These are phyloP conservation scores for Mikania micrantha DNA, from an alignment of 129 eudicot genomes.

Conservation along the genomic window DNA sequence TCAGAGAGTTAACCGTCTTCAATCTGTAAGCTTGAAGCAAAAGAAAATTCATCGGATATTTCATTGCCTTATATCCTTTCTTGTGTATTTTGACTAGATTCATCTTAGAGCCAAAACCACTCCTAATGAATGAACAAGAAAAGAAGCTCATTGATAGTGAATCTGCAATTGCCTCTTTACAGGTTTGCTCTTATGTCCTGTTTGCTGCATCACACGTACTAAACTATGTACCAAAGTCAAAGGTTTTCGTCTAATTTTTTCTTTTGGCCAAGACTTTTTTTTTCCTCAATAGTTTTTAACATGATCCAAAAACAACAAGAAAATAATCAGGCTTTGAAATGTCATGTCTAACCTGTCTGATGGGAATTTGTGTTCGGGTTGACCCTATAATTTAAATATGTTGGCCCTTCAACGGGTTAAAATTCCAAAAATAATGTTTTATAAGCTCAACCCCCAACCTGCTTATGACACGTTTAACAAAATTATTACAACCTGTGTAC, in stretches of 20 bases:
- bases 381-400: too few species aligned
- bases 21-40: neutral
- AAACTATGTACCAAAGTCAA: neutral
- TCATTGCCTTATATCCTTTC: neutral
- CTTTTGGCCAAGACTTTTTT: too few species aligned
- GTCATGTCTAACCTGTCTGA: too few species aligned
- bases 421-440: too few species aligned
- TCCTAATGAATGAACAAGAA: slow-evolving; percentile 79
- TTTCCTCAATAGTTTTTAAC: too few species aligned
- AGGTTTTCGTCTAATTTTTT: neutral
- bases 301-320: too few species aligned
- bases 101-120: slow-evolving; percentile 78
- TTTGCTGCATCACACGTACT: neutral
- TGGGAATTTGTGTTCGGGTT: too few species aligned
- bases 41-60: neutral
- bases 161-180: slow-evolving; percentile 73
- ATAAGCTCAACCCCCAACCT: too few species aligned
- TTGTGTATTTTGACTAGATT: slow-evolving; percentile 44
- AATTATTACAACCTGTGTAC: too few species aligned
- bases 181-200: slow-evolving; percentile 38
- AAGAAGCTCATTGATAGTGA: slow-evolving; percentile 84
- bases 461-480: too few species aligned
- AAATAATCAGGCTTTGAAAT: too few species aligned
- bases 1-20: neutral
- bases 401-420: too few species aligned